phyloP scores from a whole-genome alignment of 2,329 filamentous ascomycete genomes.

The Pestalotiopsis sp. region DNA sequence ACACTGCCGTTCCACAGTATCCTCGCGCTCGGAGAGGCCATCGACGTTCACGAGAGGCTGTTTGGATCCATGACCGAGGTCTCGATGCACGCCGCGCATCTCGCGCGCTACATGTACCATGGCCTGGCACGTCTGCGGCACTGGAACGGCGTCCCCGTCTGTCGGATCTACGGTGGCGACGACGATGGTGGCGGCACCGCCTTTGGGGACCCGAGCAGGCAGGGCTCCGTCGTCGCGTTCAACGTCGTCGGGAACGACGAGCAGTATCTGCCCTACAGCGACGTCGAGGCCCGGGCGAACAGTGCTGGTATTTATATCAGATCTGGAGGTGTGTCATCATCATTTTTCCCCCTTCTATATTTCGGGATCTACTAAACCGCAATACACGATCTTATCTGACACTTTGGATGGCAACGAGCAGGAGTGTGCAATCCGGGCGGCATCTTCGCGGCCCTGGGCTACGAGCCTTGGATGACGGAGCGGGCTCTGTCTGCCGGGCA shows the following conservation, averaged over 20 bases:
- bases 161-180: slow-evolving; percentile 56
- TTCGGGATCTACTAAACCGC: not conserved
- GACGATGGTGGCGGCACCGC: slow-evolving; percentile 45
- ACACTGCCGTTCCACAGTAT: slow-evolving; percentile 68
- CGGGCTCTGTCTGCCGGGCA: slow-evolving; percentile 57
- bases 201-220: slow-evolving; percentile 52
- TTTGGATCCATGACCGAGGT: slow-evolving; percentile 62
- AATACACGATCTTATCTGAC: not conserved
- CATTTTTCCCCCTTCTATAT: not conserved
- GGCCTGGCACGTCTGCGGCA: slow-evolving; percentile 51
- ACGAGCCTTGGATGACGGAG: slow-evolving; percentile 56
- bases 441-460: slow-evolving; percentile 47
- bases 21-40: slow-evolving; percentile 61
- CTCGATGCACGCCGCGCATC: slow-evolving; percentile 57
- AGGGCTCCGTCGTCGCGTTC: slow-evolving; percentile 66
- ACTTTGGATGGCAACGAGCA: slow-evolving; percentile 22
- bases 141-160: slow-evolving; percentile 51
- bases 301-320: slow-evolving; percentile 59
- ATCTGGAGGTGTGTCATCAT: slow-evolving; percentile 47
- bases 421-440: slow-evolving; percentile 51
- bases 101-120: slow-evolving; percentile 51
- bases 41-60: slow-evolving; percentile 55
- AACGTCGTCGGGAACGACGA: slow-evolving; percentile 59
- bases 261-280: slow-evolving; percentile 54
- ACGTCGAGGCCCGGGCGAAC: slow-evolving; percentile 61